Percentiles rank a stretch among this genome's conserved stretches.
Conservation (phyloP, 164 flowering plant genomes). For the Vitis riparia region DNA sequence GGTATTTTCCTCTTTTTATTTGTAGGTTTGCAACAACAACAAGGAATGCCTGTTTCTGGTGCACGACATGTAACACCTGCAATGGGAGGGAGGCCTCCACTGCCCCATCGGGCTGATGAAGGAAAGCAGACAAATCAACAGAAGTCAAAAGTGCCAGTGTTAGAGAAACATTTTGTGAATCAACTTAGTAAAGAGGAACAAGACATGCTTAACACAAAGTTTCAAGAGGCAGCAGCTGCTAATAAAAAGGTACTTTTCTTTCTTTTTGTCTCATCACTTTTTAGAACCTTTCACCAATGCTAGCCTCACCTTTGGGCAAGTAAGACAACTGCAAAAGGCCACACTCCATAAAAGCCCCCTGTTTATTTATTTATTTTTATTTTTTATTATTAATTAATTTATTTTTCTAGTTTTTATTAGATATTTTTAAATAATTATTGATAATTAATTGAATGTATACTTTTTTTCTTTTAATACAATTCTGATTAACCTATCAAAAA, state of each 20-base stretch:
- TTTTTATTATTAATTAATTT: too few species aligned
- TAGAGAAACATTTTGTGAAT: conserved; percentile 82
- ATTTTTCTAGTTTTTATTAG: too few species aligned
- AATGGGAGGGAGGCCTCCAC: conserved; percentile 53
- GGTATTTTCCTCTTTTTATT: conserved; percentile 6
- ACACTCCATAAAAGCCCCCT: too few species aligned
- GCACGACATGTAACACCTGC: conserved; percentile 34
- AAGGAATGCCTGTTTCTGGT: conserved; percentile 38
- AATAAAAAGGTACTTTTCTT: conserved; percentile 62
- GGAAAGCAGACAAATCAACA: conserved; percentile 43
- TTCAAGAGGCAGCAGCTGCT: conserved; percentile 78
- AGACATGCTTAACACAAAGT: conserved; percentile 62
- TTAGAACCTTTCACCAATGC: too few species aligned
- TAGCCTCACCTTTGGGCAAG: too few species aligned
- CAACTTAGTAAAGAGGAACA: conserved; percentile 92
- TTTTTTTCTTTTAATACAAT: too few species aligned
- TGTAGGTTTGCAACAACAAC: conserved; percentile 62
- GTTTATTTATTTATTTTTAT: too few species aligned
- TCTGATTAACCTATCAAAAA: too few species aligned
- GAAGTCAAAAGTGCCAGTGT: conserved; percentile 72
- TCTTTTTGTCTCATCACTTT: background rate
- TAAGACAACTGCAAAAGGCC: too few species aligned
- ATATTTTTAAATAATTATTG: too few species aligned
- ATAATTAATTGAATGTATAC: too few species aligned
- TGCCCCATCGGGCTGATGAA: conserved; percentile 34